Evolutionary conservation across 2,329 filamentous ascomycete species (phyloP), one percentile per base, ranked within the genome.

Genomic region (Aspergillus bombycis): DNA sequence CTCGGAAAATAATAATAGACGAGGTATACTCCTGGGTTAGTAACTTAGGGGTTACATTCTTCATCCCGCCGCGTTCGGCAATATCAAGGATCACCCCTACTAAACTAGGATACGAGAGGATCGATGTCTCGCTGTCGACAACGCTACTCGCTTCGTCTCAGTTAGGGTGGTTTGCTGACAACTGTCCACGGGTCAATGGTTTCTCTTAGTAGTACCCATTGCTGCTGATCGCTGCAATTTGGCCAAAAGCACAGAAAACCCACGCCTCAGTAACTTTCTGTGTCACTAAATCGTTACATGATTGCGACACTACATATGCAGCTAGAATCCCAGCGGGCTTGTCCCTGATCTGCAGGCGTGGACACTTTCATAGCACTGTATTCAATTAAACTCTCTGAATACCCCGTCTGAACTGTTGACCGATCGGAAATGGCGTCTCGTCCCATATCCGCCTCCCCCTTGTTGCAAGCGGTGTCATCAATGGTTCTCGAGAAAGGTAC

Each of bases 401-500:
- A 26, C 48, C 10, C 21, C 45, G 45, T 12, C 28, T 52, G 48
- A n/a, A 6, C 19, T 46, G 26, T 59, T 41, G 46, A 52, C 28
- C 43, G 30, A 32, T 48, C 45, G 28, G 41, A 46, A 26, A 68
- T 68, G 64, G 53, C 56, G 57, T 58, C 50, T 23, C 16, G 10
- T 55, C 21, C 36, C 28, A 30, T 19, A 30, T 28, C 30, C 11
- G 45, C 62, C 10, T 66, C 62, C n/a, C 57, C 60, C 19, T 50
- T 70, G n/a, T 16, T 67, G 57, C 57, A 65, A 28, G 67, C 64
- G 36, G 57, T 62, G 38, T 70, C 68, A 28, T 61, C 66, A 21
- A 28, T 70, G 36, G 60, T 58, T 3, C 56, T 57, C 6, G 62
- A 64, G 23, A 30, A 66, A 28, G 66, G 62, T 10, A 62, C 58